These are phyloP conservation scores for Globisporangium perplexum DNA, from an alignment of 352 stramenopile genomes.

Conservation along the genomic window DNA sequence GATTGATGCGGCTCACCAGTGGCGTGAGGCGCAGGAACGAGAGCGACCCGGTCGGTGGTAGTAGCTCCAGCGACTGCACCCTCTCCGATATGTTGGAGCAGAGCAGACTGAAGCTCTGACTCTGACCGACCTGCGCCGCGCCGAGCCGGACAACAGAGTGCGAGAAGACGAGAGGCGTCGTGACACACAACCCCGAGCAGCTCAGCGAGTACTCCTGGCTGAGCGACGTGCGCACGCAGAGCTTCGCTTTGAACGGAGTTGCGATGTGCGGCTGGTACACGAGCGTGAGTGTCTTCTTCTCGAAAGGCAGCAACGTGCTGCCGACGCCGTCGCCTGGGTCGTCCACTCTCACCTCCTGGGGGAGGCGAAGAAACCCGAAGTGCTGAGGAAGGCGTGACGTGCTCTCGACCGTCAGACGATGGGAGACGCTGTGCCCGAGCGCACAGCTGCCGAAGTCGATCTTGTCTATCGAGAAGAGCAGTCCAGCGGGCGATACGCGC, in stretches of 20 bases:
- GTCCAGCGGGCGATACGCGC: conserved; percentile 18
- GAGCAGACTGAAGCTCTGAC: conserved; percentile 22
- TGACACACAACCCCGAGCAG: conserved; percentile 24
- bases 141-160: conserved; percentile 28
- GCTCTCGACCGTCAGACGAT: conserved; percentile 25
- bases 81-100: conserved; percentile 31
- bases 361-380: conserved; percentile 20
- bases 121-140: conserved; percentile 31
- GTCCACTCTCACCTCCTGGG: conserved; percentile 20
- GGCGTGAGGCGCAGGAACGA: conserved; percentile 55
- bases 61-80: conserved; percentile 20
- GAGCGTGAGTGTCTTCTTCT: conserved; percentile 19
- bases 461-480: conserved; percentile 10
- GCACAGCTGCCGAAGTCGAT: conserved; percentile 33
- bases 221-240: conserved; percentile 33
- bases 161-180: conserved; percentile 26
- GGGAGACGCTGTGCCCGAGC: conserved; percentile 31
- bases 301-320: conserved; percentile 23
- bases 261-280: conserved; percentile 24
- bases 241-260: conserved; percentile 1
- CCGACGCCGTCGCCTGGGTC: conserved; percentile 23
- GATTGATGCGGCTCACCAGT: conserved; percentile 41
- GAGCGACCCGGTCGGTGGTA: conserved; percentile 18
- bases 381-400: conserved; percentile 26
- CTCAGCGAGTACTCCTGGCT: conserved; percentile 25